A percentile compares a stretch with the other conserved stretches of the same genome.
Evolutionary conservation across 495 filamentous ascomycete genomes (phyloP).

Genomic region (Annulohypoxylon stygium): DNA sequence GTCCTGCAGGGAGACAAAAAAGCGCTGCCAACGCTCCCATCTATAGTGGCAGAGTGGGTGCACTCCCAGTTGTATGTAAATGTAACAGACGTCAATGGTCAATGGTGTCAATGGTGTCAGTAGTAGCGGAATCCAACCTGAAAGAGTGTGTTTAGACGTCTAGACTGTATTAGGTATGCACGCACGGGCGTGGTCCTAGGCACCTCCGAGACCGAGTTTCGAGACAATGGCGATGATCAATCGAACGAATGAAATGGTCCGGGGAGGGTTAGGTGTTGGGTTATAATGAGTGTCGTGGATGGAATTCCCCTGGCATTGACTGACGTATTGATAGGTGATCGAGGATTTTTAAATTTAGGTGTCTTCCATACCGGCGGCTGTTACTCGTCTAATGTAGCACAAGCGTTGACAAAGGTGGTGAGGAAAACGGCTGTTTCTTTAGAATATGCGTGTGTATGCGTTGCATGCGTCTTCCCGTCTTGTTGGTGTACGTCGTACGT

Average conservation of each 20-base stretch:
- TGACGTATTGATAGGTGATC: neutral
- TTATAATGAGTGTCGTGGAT: constrained; percentile 29
- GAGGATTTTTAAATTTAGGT: constrained; percentile 24
- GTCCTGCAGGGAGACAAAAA: constrained; percentile 17
- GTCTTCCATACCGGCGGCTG: constrained; percentile 34
- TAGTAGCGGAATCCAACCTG: constrained; percentile 5
- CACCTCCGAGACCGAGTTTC: constrained; percentile 28
- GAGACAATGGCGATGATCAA: constrained; percentile 32
- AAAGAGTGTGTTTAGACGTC: constrained; percentile 9
- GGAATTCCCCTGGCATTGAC: constrained; percentile 9
- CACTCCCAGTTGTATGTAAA: constrained; percentile 20
- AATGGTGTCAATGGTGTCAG: neutral
- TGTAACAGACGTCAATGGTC: constrained; percentile 15
- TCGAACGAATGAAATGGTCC: constrained; percentile 31
- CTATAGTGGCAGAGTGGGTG: constrained; percentile 11
- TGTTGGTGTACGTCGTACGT: constrained; percentile 10
- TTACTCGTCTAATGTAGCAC: constrained; percentile 28
- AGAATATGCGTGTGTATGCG: constrained; percentile 11
- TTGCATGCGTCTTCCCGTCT: constrained; percentile 35
- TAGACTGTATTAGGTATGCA: constrained; percentile 24
- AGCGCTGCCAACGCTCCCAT: constrained; percentile 14
- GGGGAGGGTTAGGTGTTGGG: neutral
- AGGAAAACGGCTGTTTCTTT: constrained; percentile 21
- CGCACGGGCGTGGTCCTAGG: constrained; percentile 34
- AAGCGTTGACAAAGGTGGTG: neutral